Evolutionary conservation across 2,329 filamentous ascomycete species (phyloP).

Genomic region (Aspergillus ustus): DNA sequence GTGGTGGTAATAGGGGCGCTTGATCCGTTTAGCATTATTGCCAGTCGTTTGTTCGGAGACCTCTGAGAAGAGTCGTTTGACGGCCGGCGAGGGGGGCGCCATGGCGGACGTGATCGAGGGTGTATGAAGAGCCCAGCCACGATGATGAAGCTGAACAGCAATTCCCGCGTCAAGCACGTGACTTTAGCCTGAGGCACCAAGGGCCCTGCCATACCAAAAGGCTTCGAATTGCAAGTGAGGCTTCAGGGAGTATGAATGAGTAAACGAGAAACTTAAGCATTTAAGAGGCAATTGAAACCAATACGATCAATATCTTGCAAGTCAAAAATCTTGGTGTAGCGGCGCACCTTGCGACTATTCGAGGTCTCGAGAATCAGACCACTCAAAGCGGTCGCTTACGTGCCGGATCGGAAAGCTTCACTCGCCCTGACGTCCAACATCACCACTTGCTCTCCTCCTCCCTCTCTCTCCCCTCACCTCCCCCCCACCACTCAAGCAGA

Average conservation of each 20-base stretch:
- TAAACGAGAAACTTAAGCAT: neutral
- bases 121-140: slow-evolving; percentile 13
- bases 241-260: neutral
- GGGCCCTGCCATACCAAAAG: neutral
- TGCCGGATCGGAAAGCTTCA: slow-evolving; percentile 43
- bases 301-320: neutral
- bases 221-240: neutral
- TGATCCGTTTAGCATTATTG: slow-evolving; percentile 38
- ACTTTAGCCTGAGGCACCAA: slow-evolving; percentile 22
- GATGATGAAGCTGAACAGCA: slow-evolving; percentile 23
- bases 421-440: slow-evolving; percentile 34
- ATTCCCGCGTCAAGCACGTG: slow-evolving; percentile 31
- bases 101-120: slow-evolving; percentile 31
- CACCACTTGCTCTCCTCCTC: slow-evolving; percentile 29
- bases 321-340: neutral
- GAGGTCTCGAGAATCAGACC: slow-evolving; percentile 33
- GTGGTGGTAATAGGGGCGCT: slow-evolving; percentile 47
- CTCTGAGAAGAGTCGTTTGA: slow-evolving; percentile 41
- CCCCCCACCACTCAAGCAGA: slow-evolving; percentile 31
- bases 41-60: slow-evolving; percentile 22
- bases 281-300: neutral
- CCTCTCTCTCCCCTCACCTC: slow-evolving; percentile 25
- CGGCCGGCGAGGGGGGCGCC: slow-evolving; percentile 32
- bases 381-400: slow-evolving; percentile 40
- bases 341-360: neutral